Percentiles rank a stretch among this genome's conserved stretches.
Conservation (phyloP, 2,329 filamentous ascomycete genomes). For the Aspergillus sp. region DNA sequence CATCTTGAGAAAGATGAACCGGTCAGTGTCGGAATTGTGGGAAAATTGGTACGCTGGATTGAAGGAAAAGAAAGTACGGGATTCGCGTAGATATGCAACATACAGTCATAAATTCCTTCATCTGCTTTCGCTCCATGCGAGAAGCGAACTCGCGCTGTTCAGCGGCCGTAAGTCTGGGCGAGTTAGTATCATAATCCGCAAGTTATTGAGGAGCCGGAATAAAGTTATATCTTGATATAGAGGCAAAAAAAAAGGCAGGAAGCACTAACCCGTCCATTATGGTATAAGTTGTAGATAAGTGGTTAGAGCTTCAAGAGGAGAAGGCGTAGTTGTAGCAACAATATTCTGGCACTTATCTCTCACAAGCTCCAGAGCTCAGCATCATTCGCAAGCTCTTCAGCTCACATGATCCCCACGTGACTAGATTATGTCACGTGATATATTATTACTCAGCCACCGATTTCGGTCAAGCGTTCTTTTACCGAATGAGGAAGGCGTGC, state of each 20-base stretch:
- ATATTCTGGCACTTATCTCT: conserved; percentile 13
- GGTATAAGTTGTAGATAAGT: conserved; percentile 23
- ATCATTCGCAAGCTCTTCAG: conserved; percentile 25
- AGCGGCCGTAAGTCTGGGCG: conserved; percentile 66
- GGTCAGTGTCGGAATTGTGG: conserved; percentile 8
- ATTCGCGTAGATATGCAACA: conserved; percentile 43
- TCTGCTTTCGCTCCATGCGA: conserved; percentile 96
- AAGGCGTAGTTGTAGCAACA: conserved; percentile 10
- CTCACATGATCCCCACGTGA: conserved; percentile 23
- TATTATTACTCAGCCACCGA: not conserved
- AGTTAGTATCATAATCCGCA: conserved; percentile 10
- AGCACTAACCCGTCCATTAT: conserved; percentile 44
- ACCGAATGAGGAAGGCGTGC: conserved; percentile 2
- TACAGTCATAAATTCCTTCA: conserved; percentile 99
- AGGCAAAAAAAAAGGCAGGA: not conserved
- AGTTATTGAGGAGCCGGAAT: not conserved
- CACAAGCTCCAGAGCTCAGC: conserved; percentile 27
- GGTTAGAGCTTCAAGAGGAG: conserved; percentile 1
- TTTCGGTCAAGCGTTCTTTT: not conserved
- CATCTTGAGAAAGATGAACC: conserved; percentile 54
- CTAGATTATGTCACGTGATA: not conserved
- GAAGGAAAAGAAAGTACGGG: not conserved
- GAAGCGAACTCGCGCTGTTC: conserved; percentile 93
- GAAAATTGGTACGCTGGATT: too few relatives aligned
- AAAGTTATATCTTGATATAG: not conserved